Evolutionary conservation across 306 rosid genomes (phyloP).

Genomic region (Abrus pulchellus): DNA sequence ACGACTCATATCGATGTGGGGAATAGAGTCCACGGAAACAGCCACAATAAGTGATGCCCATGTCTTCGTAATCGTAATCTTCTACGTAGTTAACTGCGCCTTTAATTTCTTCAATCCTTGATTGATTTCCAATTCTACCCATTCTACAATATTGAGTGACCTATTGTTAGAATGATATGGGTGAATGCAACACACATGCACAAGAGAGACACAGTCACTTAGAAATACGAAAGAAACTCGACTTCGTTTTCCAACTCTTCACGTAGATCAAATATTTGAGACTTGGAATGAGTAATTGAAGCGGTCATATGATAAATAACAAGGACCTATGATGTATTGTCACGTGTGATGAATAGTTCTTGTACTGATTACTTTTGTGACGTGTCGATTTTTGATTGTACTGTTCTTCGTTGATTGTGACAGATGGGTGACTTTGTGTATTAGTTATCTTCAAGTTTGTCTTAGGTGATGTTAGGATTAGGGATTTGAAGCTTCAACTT

Average conservation of each 20-base stretch:
- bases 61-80: constrained; percentile 36
- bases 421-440: not conserved
- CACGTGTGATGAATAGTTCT: not conserved
- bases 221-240: too few relatives aligned
- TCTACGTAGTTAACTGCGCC: not conserved
- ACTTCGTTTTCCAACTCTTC: too few relatives aligned
- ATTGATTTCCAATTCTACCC: not conserved
- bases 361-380: too few relatives aligned
- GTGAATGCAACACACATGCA: not conserved
- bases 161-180: not conserved
- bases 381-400: not conserved
- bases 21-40: constrained; percentile 40
- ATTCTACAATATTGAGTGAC: not conserved
- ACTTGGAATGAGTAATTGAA: not conserved
- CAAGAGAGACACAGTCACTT: not conserved
- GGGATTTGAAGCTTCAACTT: constrained; percentile 31
- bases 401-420: not conserved
- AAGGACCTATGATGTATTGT: not conserved
- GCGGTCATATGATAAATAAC: not conserved
- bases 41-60: constrained; percentile 21
- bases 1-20: constrained; percentile 30
- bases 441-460: not conserved
- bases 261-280: too few relatives aligned
- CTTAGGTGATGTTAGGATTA: not conserved
- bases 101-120: not conserved